Conservation (phyloP, 2,329 filamentous ascomycete species). For the Cucurbitaria berberidis region DNA sequence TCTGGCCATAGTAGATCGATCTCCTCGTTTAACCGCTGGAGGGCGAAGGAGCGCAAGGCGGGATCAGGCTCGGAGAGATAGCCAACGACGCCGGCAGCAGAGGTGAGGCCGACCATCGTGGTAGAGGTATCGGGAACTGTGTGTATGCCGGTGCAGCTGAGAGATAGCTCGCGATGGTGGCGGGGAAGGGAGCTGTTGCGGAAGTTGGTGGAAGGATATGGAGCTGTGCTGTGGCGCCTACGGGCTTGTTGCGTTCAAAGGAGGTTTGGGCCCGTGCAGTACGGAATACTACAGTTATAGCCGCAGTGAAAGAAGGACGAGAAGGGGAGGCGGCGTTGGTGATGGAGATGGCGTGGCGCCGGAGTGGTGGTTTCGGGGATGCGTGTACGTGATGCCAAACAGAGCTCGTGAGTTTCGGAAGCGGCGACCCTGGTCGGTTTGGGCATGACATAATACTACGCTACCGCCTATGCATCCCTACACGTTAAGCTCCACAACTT, state of each 20-base stretch:
- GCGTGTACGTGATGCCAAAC: slow-evolving; percentile 35
- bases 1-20: slow-evolving; percentile 98
- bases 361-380: slow-evolving; percentile 34
- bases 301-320: slow-evolving; percentile 40
- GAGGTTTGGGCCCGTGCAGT: slow-evolving; percentile 16
- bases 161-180: slow-evolving; percentile 26
- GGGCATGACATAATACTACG: slow-evolving; percentile 25
- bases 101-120: slow-evolving; percentile 88
- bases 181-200: slow-evolving; percentile 28
- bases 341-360: slow-evolving; percentile 42
- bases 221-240: slow-evolving; percentile 46
- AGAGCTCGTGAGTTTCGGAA: slow-evolving; percentile 28
- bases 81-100: slow-evolving; percentile 91
- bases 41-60: slow-evolving; percentile 91
- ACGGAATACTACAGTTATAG: slow-evolving; percentile 11
- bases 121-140: slow-evolving; percentile 15
- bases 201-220: slow-evolving; percentile 46
- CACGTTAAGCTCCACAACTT: slow-evolving; percentile 11
- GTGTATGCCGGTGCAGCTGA: slow-evolving; percentile 16
- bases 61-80: slow-evolving; percentile 94
- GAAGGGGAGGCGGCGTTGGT: slow-evolving; percentile 32
- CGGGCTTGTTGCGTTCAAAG: slow-evolving; percentile 30
- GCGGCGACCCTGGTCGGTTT: slow-evolving; percentile 23
- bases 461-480: slow-evolving; percentile 8
- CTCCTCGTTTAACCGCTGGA: slow-evolving; percentile 93